phyloP scores from a whole-genome alignment of 1,284 basidiomycete species.

The Baeospora myosura region DNA sequence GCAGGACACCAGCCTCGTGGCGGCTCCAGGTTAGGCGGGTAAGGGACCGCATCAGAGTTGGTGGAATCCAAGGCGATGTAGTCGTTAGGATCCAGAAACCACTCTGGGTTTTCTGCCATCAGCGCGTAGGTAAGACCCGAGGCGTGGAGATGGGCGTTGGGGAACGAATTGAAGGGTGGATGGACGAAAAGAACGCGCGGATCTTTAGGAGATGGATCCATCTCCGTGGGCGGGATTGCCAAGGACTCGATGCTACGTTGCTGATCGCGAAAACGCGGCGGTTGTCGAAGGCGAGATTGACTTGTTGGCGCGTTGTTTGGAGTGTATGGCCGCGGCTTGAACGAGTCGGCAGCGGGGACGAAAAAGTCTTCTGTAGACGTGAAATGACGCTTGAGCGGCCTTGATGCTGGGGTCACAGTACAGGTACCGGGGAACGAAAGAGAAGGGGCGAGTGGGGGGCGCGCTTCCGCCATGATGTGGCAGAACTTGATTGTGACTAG shows the following conservation, averaged over 20 bases:
- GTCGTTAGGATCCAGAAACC: conserved; percentile 67
- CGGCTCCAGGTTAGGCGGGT: conserved; percentile 68
- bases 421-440: conserved; percentile 16
- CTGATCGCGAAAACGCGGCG: conserved; percentile 12
- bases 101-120: conserved; percentile 63
- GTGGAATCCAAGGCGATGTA: conserved; percentile 44
- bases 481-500: conserved; percentile 6
- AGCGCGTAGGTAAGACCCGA: conserved; percentile 63
- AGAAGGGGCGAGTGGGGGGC: conserved; percentile 18
- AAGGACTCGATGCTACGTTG: conserved; percentile 25
- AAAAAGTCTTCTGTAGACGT: conserved; percentile 39
- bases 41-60: conserved; percentile 47
- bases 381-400: background rate
- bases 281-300: conserved; percentile 18
- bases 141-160: conserved; percentile 47
- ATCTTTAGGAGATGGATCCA: conserved; percentile 61
- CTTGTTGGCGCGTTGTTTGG: conserved; percentile 25
- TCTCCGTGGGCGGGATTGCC: conserved; percentile 41
- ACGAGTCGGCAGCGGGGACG: conserved; percentile 48
- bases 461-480: conserved; percentile 23
- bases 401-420: conserved; percentile 1
- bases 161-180: conserved; percentile 62
- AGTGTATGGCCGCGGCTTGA: conserved; percentile 52
- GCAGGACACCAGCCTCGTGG: conserved; percentile 76
- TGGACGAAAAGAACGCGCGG: conserved; percentile 59